phyloP scores from a whole-genome alignment of 2,329 filamentous ascomycete species.

The Talaromyces sp. region DNA sequence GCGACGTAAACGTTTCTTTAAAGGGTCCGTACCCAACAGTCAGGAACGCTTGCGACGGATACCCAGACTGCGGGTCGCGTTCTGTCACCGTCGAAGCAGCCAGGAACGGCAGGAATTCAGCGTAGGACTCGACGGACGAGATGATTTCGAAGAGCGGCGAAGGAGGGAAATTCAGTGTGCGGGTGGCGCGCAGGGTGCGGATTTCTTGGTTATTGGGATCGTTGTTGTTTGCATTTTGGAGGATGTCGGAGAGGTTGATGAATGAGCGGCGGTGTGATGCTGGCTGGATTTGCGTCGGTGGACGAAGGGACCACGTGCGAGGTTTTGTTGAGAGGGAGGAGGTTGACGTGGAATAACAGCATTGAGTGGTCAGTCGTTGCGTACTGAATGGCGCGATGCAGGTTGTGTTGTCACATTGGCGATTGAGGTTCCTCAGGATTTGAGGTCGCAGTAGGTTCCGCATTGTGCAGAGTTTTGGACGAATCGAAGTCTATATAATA shows the following conservation, averaged over 20 bases:
- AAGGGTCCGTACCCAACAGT: conserved; percentile 80
- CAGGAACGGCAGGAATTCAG: conserved; percentile 88
- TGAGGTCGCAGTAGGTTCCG: background rate
- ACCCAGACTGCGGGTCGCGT: conserved; percentile 52
- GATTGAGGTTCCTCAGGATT: background rate
- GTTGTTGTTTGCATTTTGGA: conserved; percentile 10
- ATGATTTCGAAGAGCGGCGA: conserved; percentile 74
- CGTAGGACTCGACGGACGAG: conserved; percentile 81
- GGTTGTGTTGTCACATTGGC: background rate
- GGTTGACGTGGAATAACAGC: background rate
- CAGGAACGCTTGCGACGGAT: conserved; percentile 69
- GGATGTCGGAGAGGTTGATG: conserved; percentile 9
- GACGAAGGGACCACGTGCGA: background rate
- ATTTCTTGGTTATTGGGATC: conserved; percentile 35
- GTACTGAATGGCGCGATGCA: background rate
- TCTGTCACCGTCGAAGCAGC: conserved; percentile 68
- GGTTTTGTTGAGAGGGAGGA: background rate
- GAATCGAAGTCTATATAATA: background rate
- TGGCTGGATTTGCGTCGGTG: background rate
- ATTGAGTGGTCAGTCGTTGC: background rate
- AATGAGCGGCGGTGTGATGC: background rate
- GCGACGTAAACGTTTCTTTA: conserved; percentile 75
- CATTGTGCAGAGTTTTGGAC: background rate
- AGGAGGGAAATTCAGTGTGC: conserved; percentile 70
- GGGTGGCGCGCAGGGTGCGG: conserved; percentile 67